Percentiles rank a stretch among this genome's conserved stretches.
Evolutionary conservation across 73 alveolate species (phyloP).

Genomic region (Paramecium bursaria): DNA sequence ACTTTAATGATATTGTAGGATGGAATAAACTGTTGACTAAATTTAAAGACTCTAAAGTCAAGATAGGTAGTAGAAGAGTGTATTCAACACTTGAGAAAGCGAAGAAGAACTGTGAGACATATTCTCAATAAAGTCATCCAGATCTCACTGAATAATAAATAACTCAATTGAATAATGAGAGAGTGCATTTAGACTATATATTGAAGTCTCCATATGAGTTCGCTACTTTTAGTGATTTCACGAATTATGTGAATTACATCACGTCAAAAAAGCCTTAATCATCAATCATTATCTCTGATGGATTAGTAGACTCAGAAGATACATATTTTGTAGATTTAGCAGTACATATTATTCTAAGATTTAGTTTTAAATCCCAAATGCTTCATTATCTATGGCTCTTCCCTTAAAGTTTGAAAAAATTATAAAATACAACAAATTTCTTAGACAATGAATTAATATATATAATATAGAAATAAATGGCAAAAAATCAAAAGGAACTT

Average conservation of each 20-base stretch:
- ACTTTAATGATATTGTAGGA: conserved; percentile 47
- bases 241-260: neutral
- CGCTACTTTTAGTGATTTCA: neutral
- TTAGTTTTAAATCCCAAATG: conserved; percentile 31
- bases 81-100: conserved; percentile 14
- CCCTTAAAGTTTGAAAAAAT: conserved; percentile 38
- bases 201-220: conserved; percentile 11
- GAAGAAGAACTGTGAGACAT: conserved; percentile 23
- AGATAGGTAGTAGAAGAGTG: conserved; percentile 41
- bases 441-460: no score
- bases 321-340: conserved; percentile 36
- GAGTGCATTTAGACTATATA: conserved; percentile 9
- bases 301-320: conserved; percentile 25
- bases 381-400: conserved; percentile 5
- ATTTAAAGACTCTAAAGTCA: conserved; percentile 26
- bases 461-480: no score
- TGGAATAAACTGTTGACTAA: conserved; percentile 58
- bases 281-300: conserved; percentile 3
- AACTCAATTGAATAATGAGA: conserved; percentile 30
- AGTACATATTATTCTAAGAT: neutral
- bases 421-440: conserved; percentile 27
- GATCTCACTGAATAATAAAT: conserved; percentile 29
- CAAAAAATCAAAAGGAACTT: no score
- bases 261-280: neutral
- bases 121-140: neutral